Evolutionary conservation across 805 yeast species (phyloP), one percentile per base, ranked within the genome.

Genomic region (Ogataea pignaliae): DNA sequence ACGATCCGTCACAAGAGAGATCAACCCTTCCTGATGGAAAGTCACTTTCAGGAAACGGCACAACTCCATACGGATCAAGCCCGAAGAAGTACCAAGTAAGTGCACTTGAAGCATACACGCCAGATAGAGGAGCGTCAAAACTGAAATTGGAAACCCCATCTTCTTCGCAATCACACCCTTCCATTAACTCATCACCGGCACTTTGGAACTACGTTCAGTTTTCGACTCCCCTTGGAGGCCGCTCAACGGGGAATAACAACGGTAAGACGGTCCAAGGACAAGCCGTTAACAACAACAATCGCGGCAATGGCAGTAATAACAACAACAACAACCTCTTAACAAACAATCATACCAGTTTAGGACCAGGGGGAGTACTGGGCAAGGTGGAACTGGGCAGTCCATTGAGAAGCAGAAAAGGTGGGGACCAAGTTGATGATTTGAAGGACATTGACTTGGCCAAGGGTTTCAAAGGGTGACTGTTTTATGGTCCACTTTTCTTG

Each of bases 131-230:
- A 10, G 48, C 59, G 9, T 52, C 57, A 12, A 53, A 61, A 36
- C 57, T 56, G 9, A 53, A 51, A 37, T 34, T 57, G 31, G 64
- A 58, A 32, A 54, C 57, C 11, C 60, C 60, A 15, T 54, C 57
- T 14, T 58, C 61, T 8, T 47, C 57, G 42, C 71, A 60, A 57
- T 68, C 66, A 35, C 61, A 60, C 69, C 63, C 63, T 68, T 66
- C 77, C 65, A 67, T 58, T 7, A 73, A 68, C 39, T 78, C 84
- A 29, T 87, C 96, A 1, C 98, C 98, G 1, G 97, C 96, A 14
- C 78, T 90, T 46, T 88, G 97, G 97, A 87, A 85, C 60, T 82
- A 87, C 66, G 88, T 90, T 57, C 96, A 89, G 56, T 81, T 90
- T 40, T 67, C 72, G 11, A 64, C 68, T 1, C 68, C 69, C 2